A percentile compares a stretch with the other conserved stretches of the same genome.
These are phyloP conservation scores for Lipomyces mesembrius DNA, from an alignment of 805 yeast genomes.

Conservation along the genomic window DNA sequence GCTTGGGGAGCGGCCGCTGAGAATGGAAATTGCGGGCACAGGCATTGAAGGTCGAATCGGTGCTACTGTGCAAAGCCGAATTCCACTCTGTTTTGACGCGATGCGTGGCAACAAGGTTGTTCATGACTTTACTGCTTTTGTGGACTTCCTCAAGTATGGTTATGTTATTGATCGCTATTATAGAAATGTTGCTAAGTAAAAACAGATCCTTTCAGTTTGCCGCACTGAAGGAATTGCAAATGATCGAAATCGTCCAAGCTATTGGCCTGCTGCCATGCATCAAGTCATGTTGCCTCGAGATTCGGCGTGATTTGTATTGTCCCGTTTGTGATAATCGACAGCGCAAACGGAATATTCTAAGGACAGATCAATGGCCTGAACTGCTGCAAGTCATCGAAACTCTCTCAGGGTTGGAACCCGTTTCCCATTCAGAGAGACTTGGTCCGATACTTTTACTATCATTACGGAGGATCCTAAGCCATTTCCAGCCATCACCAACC, in stretches of 20 bases:
- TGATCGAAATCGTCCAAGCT: background rate
- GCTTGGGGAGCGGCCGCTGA: background rate
- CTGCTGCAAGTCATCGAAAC: background rate
- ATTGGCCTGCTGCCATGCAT: conserved; percentile 10
- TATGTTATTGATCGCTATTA: background rate
- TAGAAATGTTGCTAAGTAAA: background rate
- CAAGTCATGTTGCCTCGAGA: conserved; percentile 4
- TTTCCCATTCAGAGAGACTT: conserved; percentile 3
- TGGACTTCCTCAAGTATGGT: background rate
- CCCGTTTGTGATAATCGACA: background rate
- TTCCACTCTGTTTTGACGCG: conserved; percentile 2
- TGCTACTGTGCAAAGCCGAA: background rate
- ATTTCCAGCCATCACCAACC: conserved; percentile 4
- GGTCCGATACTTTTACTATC: background rate
- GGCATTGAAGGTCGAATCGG: background rate
- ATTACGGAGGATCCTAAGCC: conserved; percentile 8
- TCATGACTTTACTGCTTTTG: background rate
- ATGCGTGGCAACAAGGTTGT: background rate
- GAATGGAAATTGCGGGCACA: background rate
- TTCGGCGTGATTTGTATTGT: background rate
- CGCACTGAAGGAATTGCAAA: conserved; percentile 1
- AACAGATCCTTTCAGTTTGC: background rate
- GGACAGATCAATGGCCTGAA: conserved; percentile 9
- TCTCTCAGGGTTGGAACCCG: background rate
- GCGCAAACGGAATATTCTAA: background rate